Evolutionary conservation across 73 alveolate species (phyloP).

Genomic region (Tetrahymena thermophila): DNA sequence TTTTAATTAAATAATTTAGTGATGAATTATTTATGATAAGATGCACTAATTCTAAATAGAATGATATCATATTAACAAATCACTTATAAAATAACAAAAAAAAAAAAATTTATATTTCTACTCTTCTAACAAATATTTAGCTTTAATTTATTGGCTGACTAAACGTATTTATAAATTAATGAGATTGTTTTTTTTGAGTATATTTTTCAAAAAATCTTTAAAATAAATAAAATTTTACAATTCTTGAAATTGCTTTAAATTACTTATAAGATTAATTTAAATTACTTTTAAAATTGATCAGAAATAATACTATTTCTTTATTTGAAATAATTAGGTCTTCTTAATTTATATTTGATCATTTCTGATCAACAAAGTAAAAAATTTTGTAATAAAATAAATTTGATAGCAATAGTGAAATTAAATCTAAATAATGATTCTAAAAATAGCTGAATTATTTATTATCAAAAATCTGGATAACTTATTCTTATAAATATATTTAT

Average conservation of each 20-base stretch:
- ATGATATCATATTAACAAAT: not conserved
- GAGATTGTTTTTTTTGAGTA: too few relatives aligned
- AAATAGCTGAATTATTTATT: not conserved
- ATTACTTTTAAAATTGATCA: not conserved
- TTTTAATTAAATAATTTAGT: too few relatives aligned
- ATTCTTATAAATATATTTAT: too few relatives aligned
- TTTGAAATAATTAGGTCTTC: too few relatives aligned
- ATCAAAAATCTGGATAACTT: too few relatives aligned
- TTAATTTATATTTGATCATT: not conserved
- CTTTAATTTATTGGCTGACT: too few relatives aligned
- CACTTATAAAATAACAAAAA: not conserved
- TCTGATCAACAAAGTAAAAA: slow-evolving; percentile 1
- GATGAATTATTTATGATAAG: not conserved
- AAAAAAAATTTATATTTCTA: not conserved
- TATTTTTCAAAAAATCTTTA: too few relatives aligned
- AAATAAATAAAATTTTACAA: too few relatives aligned
- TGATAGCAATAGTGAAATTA: not conserved
- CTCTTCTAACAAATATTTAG: not conserved
- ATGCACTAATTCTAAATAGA: not conserved
- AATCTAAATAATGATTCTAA: not conserved
- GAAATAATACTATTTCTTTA: not conserved
- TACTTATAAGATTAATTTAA: too few relatives aligned
- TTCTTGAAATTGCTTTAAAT: too few relatives aligned
- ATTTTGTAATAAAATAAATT: not conserved
- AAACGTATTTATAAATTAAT: too few relatives aligned